Evolutionary conservation across 2,329 filamentous ascomycete species (phyloP).

Genomic region (Exophiala spinifera): DNA sequence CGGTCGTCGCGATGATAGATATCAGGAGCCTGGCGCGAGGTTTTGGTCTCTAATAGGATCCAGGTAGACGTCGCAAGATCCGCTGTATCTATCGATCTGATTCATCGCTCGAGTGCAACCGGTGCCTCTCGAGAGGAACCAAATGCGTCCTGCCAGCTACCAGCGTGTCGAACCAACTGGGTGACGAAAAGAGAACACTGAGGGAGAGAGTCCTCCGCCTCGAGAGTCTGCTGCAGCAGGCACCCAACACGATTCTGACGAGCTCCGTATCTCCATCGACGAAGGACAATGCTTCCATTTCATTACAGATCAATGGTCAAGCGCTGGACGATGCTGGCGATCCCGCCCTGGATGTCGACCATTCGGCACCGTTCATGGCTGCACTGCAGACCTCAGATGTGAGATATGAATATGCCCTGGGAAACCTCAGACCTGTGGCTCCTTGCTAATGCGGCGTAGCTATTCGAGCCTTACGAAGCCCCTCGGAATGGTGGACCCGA

Average conservation of each 20-base stretch:
- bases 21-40: too few species aligned
- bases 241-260: not conserved
- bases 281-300: too few species aligned
- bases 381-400: too few species aligned
- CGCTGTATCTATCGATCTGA: constrained; percentile 7
- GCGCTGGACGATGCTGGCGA: not conserved
- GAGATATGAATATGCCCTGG: too few species aligned
- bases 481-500: too few species aligned
- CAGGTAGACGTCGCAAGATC: not conserved
- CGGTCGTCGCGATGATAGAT: too few species aligned
- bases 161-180: not conserved
- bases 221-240: not conserved
- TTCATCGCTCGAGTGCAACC: constrained; percentile 1
- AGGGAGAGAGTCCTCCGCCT: constrained; percentile 5
- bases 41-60: too few species aligned
- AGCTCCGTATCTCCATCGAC: too few species aligned
- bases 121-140: constrained; percentile 6
- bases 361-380: not conserved
- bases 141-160: constrained; percentile 1
- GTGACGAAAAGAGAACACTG: constrained; percentile 3
- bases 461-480: too few species aligned
- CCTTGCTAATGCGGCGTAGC: too few species aligned
- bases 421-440: too few species aligned
- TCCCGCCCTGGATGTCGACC: not conserved
- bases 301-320: not conserved